These are phyloP conservation scores for Trichoderma sp. DNA, from an alignment of 2,329 filamentous ascomycete species.

Conservation along the genomic window DNA sequence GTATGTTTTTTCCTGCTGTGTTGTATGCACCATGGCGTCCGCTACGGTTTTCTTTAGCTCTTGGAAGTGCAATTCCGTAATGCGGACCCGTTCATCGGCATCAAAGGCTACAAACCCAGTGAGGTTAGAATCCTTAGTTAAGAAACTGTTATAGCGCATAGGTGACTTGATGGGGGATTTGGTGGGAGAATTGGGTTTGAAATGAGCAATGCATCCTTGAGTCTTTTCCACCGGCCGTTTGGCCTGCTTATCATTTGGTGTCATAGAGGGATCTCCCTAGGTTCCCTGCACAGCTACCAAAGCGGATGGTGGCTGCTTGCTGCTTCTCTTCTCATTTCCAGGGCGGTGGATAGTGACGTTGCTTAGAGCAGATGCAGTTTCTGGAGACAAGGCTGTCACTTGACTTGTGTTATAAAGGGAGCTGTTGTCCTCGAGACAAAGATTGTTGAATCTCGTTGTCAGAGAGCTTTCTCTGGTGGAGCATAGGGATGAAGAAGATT, in stretches of 20 bases:
- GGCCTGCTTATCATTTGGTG: slow-evolving; percentile 32
- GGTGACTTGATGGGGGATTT: slow-evolving; percentile 39
- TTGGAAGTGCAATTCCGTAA: slow-evolving; percentile 72
- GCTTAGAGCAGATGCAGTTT: slow-evolving; percentile 21
- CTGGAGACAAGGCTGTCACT: slow-evolving; percentile 41
- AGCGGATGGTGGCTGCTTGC: slow-evolving; percentile 4
- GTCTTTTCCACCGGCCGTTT: slow-evolving; percentile 33
- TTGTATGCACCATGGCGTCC: slow-evolving; percentile 62
- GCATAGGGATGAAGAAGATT: slow-evolving; percentile 28
- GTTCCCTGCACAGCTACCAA: slow-evolving; percentile 25
- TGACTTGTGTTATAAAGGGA: slow-evolving; percentile 37
- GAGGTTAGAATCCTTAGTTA: slow-evolving; percentile 73
- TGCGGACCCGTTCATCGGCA: slow-evolving; percentile 69
- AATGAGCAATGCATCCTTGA: slow-evolving; percentile 32
- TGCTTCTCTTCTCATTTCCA: slow-evolving; percentile 25
- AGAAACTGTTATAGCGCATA: slow-evolving; percentile 51
- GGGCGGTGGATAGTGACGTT: slow-evolving; percentile 30
- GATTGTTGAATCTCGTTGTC: slow-evolving; percentile 34
- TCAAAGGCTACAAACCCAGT: slow-evolving; percentile 69
- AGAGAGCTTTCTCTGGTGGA: slow-evolving; percentile 46
- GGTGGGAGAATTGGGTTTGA: slow-evolving; percentile 31
- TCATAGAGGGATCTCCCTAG: slow-evolving; percentile 36
- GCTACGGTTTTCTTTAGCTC: slow-evolving; percentile 50
- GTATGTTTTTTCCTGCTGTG: slow-evolving; percentile 63
- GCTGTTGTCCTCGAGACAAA: slow-evolving; percentile 40